A percentile compares a stretch with the other conserved stretches of the same genome.
Conservation (phyloP, 208 protist species). For the Entamoeba histolytica region DNA sequence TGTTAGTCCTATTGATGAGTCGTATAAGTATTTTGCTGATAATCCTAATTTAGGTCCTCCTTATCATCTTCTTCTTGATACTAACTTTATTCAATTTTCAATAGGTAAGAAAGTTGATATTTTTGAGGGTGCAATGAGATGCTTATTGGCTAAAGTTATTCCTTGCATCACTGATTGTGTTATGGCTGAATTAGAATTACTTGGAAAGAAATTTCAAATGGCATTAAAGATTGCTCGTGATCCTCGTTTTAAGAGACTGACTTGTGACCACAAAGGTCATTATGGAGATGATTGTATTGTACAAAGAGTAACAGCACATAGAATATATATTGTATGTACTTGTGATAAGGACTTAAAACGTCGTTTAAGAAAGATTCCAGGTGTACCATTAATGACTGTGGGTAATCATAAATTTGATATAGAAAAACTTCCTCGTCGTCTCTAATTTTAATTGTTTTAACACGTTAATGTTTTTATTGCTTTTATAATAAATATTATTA, state of each 20-base stretch:
- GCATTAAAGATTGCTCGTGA: slow-evolving; percentile 18
- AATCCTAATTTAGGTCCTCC: slow-evolving; percentile 5
- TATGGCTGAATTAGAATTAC: slow-evolving; percentile 22
- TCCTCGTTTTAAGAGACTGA: slow-evolving; percentile 7
- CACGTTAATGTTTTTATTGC: too few relatives aligned
- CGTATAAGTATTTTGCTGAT: background rate
- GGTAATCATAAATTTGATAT: background rate
- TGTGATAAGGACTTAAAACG: slow-evolving; percentile 20
- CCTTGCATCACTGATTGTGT: slow-evolving; percentile 22
- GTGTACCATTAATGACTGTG: background rate
- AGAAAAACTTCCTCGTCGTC: background rate
- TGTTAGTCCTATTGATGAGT: too few relatives aligned
- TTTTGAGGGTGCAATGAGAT: background rate
- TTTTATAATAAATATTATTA: too few relatives aligned
- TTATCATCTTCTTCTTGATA: slow-evolving; percentile 13
- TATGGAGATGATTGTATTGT: slow-evolving; percentile 30
- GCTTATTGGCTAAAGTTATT: slow-evolving; percentile 8
- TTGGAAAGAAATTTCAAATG: slow-evolving; percentile 20
- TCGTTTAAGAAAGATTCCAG: slow-evolving; percentile 19
- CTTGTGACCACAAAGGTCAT: slow-evolving; percentile 11
- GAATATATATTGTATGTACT: slow-evolving; percentile 20
- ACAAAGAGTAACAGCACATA: background rate
- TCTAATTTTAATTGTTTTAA: background rate
- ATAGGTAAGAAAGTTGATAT: background rate
- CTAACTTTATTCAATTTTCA: slow-evolving; percentile 14